Evolutionary conservation across 2,329 filamentous ascomycete species (phyloP).

Genomic region (Diplodia mutila): DNA sequence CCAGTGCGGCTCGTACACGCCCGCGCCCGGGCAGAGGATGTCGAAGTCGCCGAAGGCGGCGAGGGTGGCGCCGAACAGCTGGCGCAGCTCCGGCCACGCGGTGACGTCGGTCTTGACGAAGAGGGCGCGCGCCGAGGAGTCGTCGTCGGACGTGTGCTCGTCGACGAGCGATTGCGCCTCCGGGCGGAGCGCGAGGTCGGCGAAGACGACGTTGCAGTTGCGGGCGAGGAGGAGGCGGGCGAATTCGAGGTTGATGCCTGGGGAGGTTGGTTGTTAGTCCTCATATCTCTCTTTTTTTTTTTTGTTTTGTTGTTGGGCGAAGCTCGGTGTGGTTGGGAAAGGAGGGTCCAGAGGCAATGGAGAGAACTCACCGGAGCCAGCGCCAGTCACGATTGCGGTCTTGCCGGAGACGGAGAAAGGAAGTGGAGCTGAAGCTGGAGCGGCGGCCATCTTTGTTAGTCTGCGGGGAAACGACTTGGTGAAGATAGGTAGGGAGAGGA

Average conservation of each 20-base stretch:
- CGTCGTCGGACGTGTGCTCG: constrained; percentile 28
- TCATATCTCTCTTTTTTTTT: not conserved
- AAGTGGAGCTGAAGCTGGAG: constrained; percentile 3
- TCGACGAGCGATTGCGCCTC: constrained; percentile 50
- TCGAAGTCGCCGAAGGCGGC: constrained; percentile 44
- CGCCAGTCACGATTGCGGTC: constrained; percentile 47
- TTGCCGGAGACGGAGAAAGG: constrained; percentile 40
- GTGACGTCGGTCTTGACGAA: constrained; percentile 52
- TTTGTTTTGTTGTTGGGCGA: not conserved
- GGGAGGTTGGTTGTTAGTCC: not conserved
- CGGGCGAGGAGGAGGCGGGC: constrained; percentile 48
- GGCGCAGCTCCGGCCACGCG: constrained; percentile 39
- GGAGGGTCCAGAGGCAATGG: not conserved
- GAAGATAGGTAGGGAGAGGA: not conserved
- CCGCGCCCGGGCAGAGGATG: constrained; percentile 55
- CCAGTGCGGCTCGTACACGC: constrained; percentile 53
- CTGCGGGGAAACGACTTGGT: not conserved
- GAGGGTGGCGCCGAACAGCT: constrained; percentile 38
- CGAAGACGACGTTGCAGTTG: constrained; percentile 54
- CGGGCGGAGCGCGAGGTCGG: constrained; percentile 52
- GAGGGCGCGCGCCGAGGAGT: constrained; percentile 43
- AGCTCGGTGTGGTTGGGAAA: no score
- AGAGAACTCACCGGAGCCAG: constrained; percentile 39
- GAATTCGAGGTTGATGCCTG: constrained; percentile 55
- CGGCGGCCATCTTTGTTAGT: constrained; percentile 11